Percentiles rank a stretch among this genome's conserved stretches.
phyloP scores from a whole-genome alignment of 345 rosid species.

The Anacardium occidentale region DNA sequence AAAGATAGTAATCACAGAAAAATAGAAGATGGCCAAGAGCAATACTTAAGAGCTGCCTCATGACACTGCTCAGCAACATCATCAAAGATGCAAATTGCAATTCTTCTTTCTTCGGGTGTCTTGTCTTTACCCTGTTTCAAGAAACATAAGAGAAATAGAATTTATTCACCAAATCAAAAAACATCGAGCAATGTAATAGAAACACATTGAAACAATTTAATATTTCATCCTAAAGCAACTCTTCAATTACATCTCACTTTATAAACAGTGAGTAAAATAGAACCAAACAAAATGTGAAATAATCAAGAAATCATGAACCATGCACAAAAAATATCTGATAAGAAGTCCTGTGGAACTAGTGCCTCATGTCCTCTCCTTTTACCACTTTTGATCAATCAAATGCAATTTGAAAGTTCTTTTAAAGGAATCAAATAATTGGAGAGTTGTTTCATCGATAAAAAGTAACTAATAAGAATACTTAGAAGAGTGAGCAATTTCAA shows the following conservation, averaged over 20 bases:
- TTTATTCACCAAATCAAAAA: background rate
- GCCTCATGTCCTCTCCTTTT: too few relatives aligned
- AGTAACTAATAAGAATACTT: too few relatives aligned
- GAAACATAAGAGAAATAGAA: background rate
- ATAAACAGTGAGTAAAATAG: background rate
- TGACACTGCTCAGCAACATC: conserved; percentile 99
- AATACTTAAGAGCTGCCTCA: conserved; percentile 90
- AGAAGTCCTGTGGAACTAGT: too few relatives aligned
- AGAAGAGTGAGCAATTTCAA: too few relatives aligned
- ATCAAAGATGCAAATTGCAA: conserved; percentile 99
- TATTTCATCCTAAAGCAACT: background rate
- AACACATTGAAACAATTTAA: background rate
- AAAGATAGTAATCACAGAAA: conserved; percentile 16
- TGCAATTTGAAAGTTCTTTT: background rate
- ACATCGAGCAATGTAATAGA: background rate
- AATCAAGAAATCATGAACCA: background rate
- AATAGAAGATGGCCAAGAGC: background rate
- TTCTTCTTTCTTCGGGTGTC: conserved; percentile 98
- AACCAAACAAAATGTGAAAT: background rate
- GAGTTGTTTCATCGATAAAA: too few relatives aligned
- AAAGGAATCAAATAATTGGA: background rate
- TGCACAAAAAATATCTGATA: too few relatives aligned
- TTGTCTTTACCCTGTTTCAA: conserved; percentile 86
- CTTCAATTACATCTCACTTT: background rate
- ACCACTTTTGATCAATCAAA: too few relatives aligned